Conservation (phyloP, 331 rosid genomes). For the Malus hybrid region DNA sequence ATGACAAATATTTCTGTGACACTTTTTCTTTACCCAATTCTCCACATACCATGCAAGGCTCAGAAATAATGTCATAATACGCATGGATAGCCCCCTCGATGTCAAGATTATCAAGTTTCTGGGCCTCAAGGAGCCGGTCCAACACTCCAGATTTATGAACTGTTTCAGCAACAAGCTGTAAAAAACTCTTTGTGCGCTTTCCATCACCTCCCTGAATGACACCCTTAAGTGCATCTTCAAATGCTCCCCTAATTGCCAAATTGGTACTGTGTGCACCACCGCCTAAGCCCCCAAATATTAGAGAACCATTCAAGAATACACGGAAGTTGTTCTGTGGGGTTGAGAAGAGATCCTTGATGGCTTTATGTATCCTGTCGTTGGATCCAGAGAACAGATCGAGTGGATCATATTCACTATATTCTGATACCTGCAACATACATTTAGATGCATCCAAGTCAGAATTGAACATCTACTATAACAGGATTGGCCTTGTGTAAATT, state of each 20-base stretch:
- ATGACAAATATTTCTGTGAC: constrained; percentile 33
- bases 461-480: background rate
- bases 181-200: constrained; percentile 42
- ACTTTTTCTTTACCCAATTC: constrained; percentile 42
- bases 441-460: constrained; percentile 20
- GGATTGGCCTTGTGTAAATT: background rate
- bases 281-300: constrained; percentile 73
- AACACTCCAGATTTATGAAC: constrained; percentile 54
- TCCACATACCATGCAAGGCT: constrained; percentile 64
- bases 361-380: constrained; percentile 66
- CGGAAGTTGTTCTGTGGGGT: constrained; percentile 94
- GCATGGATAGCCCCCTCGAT: constrained; percentile 93
- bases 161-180: constrained; percentile 58
- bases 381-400: constrained; percentile 84
- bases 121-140: constrained; percentile 64
- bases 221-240: constrained; percentile 71
- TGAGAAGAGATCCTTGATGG: constrained; percentile 63
- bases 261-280: constrained; percentile 53
- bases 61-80: constrained; percentile 57
- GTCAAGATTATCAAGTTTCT: constrained; percentile 75
- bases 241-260: constrained; percentile 36
- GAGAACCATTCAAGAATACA: constrained; percentile 76
- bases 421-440: constrained; percentile 46
- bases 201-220: constrained; percentile 50
- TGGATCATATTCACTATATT: constrained; percentile 68